phyloP scores from a whole-genome alignment of 768 basidiomycete genomes.

The Trametes meyenii region DNA sequence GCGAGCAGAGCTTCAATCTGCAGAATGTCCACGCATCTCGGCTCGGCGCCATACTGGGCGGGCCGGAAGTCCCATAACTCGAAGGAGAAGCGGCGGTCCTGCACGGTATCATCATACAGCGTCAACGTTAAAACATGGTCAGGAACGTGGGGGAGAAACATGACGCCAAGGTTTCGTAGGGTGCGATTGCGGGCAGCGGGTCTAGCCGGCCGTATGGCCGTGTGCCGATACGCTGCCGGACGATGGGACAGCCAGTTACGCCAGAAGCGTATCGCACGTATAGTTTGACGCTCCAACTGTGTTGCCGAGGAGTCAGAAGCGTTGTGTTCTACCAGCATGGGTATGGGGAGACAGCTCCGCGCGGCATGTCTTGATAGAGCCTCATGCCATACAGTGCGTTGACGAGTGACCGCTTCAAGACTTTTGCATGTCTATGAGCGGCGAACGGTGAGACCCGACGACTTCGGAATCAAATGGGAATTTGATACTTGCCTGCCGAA shows the following conservation, averaged over 20 bases:
- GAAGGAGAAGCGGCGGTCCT: conserved; percentile 38
- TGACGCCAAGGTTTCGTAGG: conserved; percentile 46
- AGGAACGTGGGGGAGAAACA: conserved; percentile 49
- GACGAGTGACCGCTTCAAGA: conserved; percentile 46
- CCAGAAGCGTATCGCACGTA: conserved; percentile 45
- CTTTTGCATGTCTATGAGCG: conserved; percentile 47
- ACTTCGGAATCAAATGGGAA: not conserved
- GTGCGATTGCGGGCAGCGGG: conserved; percentile 21
- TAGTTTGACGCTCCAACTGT: conserved; percentile 48
- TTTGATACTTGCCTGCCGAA: conserved; percentile 48
- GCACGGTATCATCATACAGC: conserved; percentile 24
- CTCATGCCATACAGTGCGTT: conserved; percentile 52
- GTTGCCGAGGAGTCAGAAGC: conserved; percentile 41
- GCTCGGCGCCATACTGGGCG: conserved; percentile 15
- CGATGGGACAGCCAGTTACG: conserved; percentile 51
- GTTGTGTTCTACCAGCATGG: conserved; percentile 37
- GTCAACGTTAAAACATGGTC: conserved; percentile 51
- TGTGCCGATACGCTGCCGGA: conserved; percentile 37
- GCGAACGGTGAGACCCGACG: not conserved
- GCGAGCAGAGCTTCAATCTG: conserved; percentile 38
- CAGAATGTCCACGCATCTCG: conserved; percentile 43
- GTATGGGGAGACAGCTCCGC: conserved; percentile 49
- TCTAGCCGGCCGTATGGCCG: conserved; percentile 26
- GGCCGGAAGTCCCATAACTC: conserved; percentile 60
- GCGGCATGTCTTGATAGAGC: conserved; percentile 47